Evolutionary conservation across 2,329 filamentous ascomycete species (phyloP), one percentile per base, ranked within the genome.

Genomic region (Sporothrix curviconia): DNA sequence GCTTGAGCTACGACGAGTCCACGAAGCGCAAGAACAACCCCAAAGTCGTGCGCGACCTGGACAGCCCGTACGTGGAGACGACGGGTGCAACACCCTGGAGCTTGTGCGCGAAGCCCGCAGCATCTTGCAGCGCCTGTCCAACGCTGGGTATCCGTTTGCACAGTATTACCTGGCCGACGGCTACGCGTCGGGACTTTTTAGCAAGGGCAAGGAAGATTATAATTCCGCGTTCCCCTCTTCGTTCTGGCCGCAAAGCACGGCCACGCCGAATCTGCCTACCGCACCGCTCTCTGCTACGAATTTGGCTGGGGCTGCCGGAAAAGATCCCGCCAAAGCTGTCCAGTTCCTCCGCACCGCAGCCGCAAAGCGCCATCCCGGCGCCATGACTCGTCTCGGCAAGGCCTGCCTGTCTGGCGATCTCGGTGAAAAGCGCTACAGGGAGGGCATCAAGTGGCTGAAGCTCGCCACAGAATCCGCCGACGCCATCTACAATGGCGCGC

Each of bases 91-190:
- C 79, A 39, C 81, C 7, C 77, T 83, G 25, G 85, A 91, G 62
- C 76, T 97, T 60, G 76, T 96, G 47, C 84, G 85, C 36, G 94
- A 99, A 78, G 92, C 94, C 59, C 89, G 90, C 68, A 84, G 86
- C 60, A 96, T 97, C 66, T 76, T 99, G 44, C 90, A 95, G 72
- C 87, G 86, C 61, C 79, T 97, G 53, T 81, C 92, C 17, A 92
- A 92, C 72, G 86, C 85, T 58, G 90, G 90, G 46, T 96, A 96
- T 70, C 94, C 94, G 1, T 97, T 96, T 71, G 94, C 94, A 3
- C 94, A 99, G 71, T 99, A 99, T 74, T 97, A 97, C 70, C 83
- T 99, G 12, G 94, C 85, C 19, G 94, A 99, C 69, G 94, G 94
- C 1, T 96, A 90, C 69, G 90, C 91, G 2, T 96, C 92, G 6